Evolutionary conservation across 2,329 filamentous ascomycete genomes (phyloP).

Genomic region (Ciborinia camelliae): DNA sequence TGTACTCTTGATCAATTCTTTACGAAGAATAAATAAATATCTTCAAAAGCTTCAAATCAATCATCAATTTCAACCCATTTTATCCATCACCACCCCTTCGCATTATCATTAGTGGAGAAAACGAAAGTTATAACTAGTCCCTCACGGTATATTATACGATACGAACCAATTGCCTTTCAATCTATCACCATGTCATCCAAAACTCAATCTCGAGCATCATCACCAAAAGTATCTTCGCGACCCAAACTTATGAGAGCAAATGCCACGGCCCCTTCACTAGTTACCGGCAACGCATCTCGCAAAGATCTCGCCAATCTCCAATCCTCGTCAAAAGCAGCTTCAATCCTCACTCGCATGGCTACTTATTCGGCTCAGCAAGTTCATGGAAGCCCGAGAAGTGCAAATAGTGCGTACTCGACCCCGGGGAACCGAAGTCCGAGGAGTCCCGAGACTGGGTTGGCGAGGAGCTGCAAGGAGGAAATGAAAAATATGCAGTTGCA

Average conservation of each 20-base stretch:
- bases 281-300: constrained; percentile 51
- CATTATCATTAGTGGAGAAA: constrained; percentile 16
- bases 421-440: constrained; percentile 16
- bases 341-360: constrained; percentile 53
- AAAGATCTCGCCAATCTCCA: constrained; percentile 50
- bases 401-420: constrained; percentile 19
- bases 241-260: constrained; percentile 54
- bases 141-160: not conserved
- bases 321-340: constrained; percentile 50
- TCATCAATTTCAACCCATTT: constrained; percentile 8
- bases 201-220: constrained; percentile 40
- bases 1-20: not conserved
- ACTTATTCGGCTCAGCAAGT: constrained; percentile 46
- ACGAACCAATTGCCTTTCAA: constrained; percentile 1
- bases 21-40: not conserved
- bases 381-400: constrained; percentile 23
- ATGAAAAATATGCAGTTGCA: constrained; percentile 14
- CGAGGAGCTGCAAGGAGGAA: constrained; percentile 26
- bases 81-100: constrained; percentile 4
- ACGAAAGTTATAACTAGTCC: constrained; percentile 2
- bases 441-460: constrained; percentile 28
- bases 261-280: constrained; percentile 57
- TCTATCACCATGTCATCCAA: constrained; percentile 38
- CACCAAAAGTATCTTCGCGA: constrained; percentile 42
- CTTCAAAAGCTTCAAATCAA: not conserved